Base-by-base conservation (phyloP, 495 filamentous ascomycete genomes). In the Tetracladium marchalianum region DNA sequence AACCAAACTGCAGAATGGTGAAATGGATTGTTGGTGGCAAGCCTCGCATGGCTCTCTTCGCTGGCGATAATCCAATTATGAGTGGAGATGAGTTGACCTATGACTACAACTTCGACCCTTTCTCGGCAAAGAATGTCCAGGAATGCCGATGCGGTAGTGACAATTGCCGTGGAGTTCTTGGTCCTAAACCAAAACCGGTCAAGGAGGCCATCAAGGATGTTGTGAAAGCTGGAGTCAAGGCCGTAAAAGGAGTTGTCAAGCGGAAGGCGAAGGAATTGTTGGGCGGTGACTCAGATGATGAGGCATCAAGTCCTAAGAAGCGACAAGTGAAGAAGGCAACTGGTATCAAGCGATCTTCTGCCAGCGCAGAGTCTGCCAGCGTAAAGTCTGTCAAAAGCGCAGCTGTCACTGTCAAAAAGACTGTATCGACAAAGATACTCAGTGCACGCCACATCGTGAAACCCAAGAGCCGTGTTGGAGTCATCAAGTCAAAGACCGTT, bases 71-170 rank as follows among this genome's bases (percentile, higher is more conserved):
- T 9, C 87, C 85, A 1, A 85, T 98, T 59, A 85, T 83, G 73
- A 94, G 88, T 18, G 92, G 92, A 33, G 87, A 96, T 41, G 92
- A 98, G 60, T 68, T 98, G 49, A 97, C 89, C n/a, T 98, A 98
- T 63, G 92, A 98, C 71, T 98, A 98, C 73, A 98, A 98, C 62
- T 98, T 98, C 60, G 85, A 95, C 74, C 86, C 82, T 34, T 89
- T 85, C 60, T 86, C 80, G 13, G 75, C 77, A 59, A 86, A 86
- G 68, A 87, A 87, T 61, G 81, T 87, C 43, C 86, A 90, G 60
- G 71, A 83, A 62, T 93, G 87, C 59, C 77, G 84, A 45, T 93
- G 87, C 66, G 87, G 87, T 51, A 72, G 81, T 47, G 61, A 73
- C 13, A 82, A 81, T 44, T 93, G 87, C 63, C 76, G 86, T 48